Conservation (phyloP, 495 filamentous ascomycete species). For the Endocarpon pusillum region DNA sequence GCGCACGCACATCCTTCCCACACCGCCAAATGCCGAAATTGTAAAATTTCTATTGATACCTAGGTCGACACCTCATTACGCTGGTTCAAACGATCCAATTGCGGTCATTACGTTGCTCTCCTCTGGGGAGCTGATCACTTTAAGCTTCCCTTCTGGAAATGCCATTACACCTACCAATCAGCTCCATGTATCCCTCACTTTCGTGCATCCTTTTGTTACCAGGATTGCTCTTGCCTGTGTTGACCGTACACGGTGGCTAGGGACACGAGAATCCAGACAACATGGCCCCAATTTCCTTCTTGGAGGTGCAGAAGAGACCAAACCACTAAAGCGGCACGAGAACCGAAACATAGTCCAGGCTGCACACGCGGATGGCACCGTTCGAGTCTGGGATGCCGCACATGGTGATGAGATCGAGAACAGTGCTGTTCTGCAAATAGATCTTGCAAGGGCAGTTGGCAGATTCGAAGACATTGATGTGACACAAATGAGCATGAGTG, state of each 20-base stretch:
- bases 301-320: slow-evolving; percentile 55
- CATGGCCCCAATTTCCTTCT: slow-evolving; percentile 57
- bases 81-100: slow-evolving; percentile 76
- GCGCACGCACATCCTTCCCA: slow-evolving; percentile 48
- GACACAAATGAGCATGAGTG: slow-evolving; percentile 54
- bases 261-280: slow-evolving; percentile 60
- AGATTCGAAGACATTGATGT: slow-evolving; percentile 64
- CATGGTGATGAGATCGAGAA: slow-evolving; percentile 90
- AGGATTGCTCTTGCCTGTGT: slow-evolving; percentile 47
- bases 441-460: slow-evolving; percentile 67
- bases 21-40: slow-evolving; percentile 62
- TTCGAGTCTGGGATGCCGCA: slow-evolving; percentile 81
- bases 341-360: slow-evolving; percentile 64
- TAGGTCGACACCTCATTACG: slow-evolving; percentile 64
- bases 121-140: slow-evolving; percentile 71
- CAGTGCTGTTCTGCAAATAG: slow-evolving; percentile 59
- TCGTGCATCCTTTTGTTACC: slow-evolving; percentile 77
- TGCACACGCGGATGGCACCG: slow-evolving; percentile 70
- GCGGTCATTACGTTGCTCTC: slow-evolving; percentile 61
- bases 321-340: slow-evolving; percentile 56
- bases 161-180: slow-evolving; percentile 83
- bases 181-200: slow-evolving; percentile 63
- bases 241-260: slow-evolving; percentile 68
- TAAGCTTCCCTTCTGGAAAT: slow-evolving; percentile 82
- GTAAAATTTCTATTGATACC: slow-evolving; percentile 74